Evolutionary conservation across 2,329 filamentous ascomycete genomes (phyloP).

Genomic region (Colletotrichum sidae): DNA sequence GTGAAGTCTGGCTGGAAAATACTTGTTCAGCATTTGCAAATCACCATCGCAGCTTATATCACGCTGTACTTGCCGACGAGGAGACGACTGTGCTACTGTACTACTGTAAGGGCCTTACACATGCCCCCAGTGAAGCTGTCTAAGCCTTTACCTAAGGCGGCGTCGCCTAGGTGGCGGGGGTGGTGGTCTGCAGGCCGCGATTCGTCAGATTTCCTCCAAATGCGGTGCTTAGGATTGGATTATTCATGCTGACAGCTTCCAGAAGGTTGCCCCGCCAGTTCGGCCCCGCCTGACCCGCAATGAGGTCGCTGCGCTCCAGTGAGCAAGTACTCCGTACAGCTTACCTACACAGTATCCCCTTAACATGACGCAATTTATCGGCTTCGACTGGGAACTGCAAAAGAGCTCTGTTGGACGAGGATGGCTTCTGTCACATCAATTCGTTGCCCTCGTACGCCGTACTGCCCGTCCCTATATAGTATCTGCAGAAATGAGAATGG

Average conservation of each 20-base stretch:
- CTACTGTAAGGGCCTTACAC: constrained; percentile 34
- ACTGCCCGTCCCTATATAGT: no score
- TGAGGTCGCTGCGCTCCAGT: no score
- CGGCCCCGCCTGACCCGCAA: neutral
- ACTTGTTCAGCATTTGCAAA: constrained; percentile 39
- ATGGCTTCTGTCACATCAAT: no score
- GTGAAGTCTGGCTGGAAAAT: constrained; percentile 10
- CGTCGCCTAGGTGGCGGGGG: constrained; percentile 2
- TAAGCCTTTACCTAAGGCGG: constrained; percentile 32
- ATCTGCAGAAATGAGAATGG: no score
- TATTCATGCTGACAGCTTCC: constrained; percentile 39
- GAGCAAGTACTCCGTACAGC: no score
- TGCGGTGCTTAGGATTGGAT: constrained; percentile 36
- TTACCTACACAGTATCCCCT: no score
- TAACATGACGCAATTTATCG: neutral
- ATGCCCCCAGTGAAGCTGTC: constrained; percentile 26
- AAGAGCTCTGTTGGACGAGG: no score
- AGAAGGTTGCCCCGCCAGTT: constrained; percentile 8
- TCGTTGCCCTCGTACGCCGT: no score
- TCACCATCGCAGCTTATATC: constrained; percentile 27
- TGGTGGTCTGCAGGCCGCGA: constrained; percentile 6
- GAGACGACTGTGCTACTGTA: neutral
- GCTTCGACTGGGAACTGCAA: no score
- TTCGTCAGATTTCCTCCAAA: constrained; percentile 11
- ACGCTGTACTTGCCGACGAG: neutral